Conservation (phyloP, 2,329 filamentous ascomycete genomes). For the Colletotrichum incanum region DNA sequence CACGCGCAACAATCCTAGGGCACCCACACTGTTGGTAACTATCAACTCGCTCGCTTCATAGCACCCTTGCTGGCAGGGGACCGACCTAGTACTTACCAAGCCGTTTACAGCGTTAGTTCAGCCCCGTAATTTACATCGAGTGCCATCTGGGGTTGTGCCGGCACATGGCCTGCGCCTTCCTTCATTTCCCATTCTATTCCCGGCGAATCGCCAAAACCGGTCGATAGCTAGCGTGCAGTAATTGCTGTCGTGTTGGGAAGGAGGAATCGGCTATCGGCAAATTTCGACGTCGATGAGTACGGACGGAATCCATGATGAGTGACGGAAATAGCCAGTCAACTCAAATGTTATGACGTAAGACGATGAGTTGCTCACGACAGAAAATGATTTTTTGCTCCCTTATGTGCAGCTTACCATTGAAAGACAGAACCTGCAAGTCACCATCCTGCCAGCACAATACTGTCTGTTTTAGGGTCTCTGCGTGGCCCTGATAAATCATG, state of each 20-base stretch:
- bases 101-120: background rate
- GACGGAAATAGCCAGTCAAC: background rate
- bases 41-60: background rate
- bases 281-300: background rate
- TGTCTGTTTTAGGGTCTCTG: background rate
- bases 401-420: too few relatives aligned
- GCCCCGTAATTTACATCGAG: background rate
- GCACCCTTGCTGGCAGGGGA: background rate
- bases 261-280: background rate
- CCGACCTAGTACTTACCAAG: background rate
- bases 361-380: too few relatives aligned
- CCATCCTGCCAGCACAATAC: background rate
- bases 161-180: background rate
- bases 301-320: background rate
- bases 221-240: background rate
- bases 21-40: too few relatives aligned
- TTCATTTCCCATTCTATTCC: constrained; percentile 4
- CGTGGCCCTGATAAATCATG: background rate
- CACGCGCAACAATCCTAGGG: background rate
- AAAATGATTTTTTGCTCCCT: background rate
- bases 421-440: background rate
- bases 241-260: background rate
- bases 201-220: background rate
- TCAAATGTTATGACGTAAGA: background rate
- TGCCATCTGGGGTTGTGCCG: background rate